Conservation (phyloP, 2,329 filamentous ascomycete genomes). For the Tolypocladium pustulatum region DNA sequence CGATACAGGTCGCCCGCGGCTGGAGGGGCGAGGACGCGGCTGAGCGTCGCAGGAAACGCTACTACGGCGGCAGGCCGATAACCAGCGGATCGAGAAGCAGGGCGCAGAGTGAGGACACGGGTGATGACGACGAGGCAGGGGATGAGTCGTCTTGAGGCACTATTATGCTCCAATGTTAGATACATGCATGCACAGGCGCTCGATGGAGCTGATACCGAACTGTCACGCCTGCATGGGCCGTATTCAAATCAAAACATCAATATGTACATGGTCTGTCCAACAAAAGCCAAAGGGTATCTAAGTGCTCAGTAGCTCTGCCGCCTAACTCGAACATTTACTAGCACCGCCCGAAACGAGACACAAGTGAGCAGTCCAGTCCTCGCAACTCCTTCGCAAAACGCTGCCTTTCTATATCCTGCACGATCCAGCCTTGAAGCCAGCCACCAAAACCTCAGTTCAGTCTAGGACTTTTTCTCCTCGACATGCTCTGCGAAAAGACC, state of each 20-base stretch:
- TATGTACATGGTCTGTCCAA: background rate
- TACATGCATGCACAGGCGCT: background rate
- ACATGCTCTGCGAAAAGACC: conserved; percentile 32
- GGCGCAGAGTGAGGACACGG: conserved; percentile 4
- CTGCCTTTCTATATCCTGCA: background rate
- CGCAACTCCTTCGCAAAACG: background rate
- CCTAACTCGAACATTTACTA: background rate
- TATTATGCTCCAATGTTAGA: background rate
- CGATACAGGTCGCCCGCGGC: conserved; percentile 36
- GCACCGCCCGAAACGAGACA: conserved; percentile 2
- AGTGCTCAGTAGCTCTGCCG: conserved; percentile 2
- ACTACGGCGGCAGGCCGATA: conserved; percentile 6
- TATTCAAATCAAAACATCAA: background rate
- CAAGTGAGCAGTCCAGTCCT: background rate
- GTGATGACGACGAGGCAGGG: background rate
- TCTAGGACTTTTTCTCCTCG: conserved; percentile 45
- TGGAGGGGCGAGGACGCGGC: conserved; percentile 31
- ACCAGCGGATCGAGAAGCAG: conserved; percentile 1
- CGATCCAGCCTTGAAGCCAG: background rate
- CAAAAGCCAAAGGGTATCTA: conserved; percentile 6
- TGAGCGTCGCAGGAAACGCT: conserved; percentile 17
- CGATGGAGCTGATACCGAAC: background rate
- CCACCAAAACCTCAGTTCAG: conserved; percentile 20
- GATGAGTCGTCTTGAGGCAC: conserved; percentile 3
- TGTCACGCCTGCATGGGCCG: background rate